A percentile compares a stretch with the other conserved stretches of the same genome.
Evolutionary conservation across 208 protist species (phyloP).

Genomic region (Giardia muris): DNA sequence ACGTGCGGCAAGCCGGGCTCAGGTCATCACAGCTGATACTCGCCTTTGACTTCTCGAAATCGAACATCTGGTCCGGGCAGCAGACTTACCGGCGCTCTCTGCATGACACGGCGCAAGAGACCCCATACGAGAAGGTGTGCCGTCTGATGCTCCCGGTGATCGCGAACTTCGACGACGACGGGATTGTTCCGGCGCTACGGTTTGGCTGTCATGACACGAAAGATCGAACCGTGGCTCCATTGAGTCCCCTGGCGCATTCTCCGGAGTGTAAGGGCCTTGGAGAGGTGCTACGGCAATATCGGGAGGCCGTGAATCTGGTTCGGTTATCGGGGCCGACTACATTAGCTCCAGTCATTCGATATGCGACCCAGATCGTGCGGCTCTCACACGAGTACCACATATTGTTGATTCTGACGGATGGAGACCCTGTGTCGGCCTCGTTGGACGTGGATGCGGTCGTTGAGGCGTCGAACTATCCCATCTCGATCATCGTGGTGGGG

Average conservation of each 20-base stretch:
- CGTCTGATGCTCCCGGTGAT: neutral
- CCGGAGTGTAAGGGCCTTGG: neutral
- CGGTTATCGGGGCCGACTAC: slow-evolving; percentile 10
- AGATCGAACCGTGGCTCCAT: neutral
- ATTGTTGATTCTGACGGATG: slow-evolving; percentile 13
- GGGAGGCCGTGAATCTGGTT: neutral
- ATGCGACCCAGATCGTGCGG: neutral
- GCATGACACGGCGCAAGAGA: neutral
- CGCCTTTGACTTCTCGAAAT: slow-evolving; percentile 2
- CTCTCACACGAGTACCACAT: neutral
- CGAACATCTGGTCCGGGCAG: slow-evolving; percentile 11
- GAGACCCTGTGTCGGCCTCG: neutral
- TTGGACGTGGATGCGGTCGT: neutral
- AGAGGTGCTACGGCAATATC: neutral
- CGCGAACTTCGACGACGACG: neutral
- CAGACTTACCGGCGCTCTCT: neutral
- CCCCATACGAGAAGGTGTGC: neutral
- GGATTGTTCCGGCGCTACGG: neutral
- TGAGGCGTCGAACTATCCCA: neutral
- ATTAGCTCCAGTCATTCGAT: neutral
- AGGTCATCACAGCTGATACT: neutral
- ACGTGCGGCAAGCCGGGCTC: neutral
- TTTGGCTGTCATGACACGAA: neutral
- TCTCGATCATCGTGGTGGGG: neutral
- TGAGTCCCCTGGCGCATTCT: neutral